phyloP scores from a whole-genome alignment of 768 basidiomycete species.

The Mycena vulgaris region DNA sequence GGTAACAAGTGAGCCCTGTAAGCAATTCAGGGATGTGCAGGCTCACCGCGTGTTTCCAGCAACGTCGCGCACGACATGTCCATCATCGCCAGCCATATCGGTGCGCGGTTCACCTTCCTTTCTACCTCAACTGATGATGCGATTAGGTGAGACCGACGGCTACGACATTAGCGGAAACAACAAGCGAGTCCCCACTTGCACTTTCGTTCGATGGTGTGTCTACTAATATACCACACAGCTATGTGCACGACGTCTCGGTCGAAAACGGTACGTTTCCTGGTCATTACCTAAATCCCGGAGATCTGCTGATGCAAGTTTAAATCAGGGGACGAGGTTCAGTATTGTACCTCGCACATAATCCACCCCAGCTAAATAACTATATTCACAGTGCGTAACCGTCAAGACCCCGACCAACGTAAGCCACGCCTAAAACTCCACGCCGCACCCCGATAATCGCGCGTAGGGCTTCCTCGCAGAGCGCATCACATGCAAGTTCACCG shows the following conservation, averaged over 20 bases:
- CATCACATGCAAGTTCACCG: slow-evolving; percentile 40
- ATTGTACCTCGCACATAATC: background rate
- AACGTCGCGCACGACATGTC: slow-evolving; percentile 44
- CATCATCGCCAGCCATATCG: slow-evolving; percentile 42
- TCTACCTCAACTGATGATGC: background rate
- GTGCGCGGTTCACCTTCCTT: background rate
- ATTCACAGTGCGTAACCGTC: slow-evolving; percentile 50
- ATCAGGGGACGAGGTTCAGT: slow-evolving; percentile 28
- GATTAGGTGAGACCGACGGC: slow-evolving; percentile 43
- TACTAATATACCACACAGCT: slow-evolving; percentile 31
- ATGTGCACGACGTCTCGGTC: slow-evolving; percentile 52
- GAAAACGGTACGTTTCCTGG: slow-evolving; percentile 44
- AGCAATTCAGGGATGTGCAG: background rate
- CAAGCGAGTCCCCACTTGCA: slow-evolving; percentile 18
- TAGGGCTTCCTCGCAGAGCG: slow-evolving; percentile 39
- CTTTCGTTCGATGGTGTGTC: too few species aligned
- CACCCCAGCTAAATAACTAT: background rate
- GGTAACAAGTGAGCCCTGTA: slow-evolving; percentile 28
- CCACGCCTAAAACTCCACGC: too few species aligned
- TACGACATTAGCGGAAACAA: slow-evolving; percentile 48
- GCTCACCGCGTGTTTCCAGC: slow-evolving; percentile 20
- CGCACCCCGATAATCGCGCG: background rate
- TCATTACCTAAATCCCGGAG: background rate
- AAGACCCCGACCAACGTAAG: slow-evolving; percentile 47
- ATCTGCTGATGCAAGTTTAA: background rate